phyloP scores from a whole-genome alignment of 441 rosid genomes.

The Croton setiger region DNA sequence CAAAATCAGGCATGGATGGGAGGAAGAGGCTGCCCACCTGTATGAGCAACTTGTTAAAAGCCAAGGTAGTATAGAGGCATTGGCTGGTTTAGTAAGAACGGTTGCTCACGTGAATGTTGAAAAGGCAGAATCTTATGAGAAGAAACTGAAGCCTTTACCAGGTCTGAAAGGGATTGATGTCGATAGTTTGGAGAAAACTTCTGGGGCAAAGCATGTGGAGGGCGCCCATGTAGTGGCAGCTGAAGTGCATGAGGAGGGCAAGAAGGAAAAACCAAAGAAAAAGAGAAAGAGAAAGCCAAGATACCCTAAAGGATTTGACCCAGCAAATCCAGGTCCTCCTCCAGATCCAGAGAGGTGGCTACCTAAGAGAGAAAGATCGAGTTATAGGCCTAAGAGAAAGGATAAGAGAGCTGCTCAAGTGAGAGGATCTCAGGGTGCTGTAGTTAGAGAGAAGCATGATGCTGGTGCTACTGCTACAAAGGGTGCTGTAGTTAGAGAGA shows the following conservation, averaged over 20 bases:
- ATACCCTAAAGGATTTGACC: constrained; percentile 92
- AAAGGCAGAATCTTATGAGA: constrained; percentile 82
- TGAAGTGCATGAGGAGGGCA: constrained; percentile 49
- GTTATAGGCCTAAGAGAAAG: constrained; percentile 88
- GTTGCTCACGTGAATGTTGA: constrained; percentile 69
- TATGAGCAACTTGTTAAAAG: constrained; percentile 78
- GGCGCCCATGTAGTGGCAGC: constrained; percentile 30
- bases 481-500: constrained; percentile 77
- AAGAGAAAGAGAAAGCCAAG: constrained; percentile 97
- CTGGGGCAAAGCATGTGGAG: constrained; percentile 78
- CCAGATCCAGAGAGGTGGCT: constrained; percentile 99
- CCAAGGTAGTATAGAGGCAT: constrained; percentile 63
- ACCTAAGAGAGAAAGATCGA: constrained; percentile 92
- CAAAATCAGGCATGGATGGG: constrained; percentile 80
- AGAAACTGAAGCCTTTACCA: constrained; percentile 71
- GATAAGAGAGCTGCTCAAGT: constrained; percentile 93
- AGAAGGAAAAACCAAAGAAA: constrained; percentile 80
- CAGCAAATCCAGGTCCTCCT: constrained; percentile 89
- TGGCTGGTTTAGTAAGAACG: constrained; percentile 80
- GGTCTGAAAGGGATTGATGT: constrained; percentile 72
- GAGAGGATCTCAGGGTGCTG: constrained; percentile 93
- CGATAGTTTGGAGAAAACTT: constrained; percentile 74
- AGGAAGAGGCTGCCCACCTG: constrained; percentile 72
- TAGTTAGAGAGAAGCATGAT: constrained; percentile 72
- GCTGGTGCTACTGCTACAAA: constrained; percentile 46